Evolutionary conservation across 2,329 filamentous ascomycete genomes (phyloP), one percentile per base, ranked within the genome.

Genomic region (Stachybotrys echinatus): DNA sequence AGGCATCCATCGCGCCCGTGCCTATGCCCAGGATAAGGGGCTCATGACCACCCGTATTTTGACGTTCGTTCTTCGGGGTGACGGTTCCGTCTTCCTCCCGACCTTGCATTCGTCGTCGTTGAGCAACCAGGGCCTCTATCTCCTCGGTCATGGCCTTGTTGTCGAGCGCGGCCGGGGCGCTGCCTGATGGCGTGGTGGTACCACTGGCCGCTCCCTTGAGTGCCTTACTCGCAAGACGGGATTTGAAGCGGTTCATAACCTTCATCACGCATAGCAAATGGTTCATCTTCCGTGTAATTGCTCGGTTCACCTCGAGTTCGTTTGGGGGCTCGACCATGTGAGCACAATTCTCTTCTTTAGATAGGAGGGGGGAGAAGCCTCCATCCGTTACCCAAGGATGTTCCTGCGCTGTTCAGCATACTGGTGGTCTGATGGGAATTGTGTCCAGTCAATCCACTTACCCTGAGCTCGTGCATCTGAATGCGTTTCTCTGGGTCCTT

Each of bases 321-420:
- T 92, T 97, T 1, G 92, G 92, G 5, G 85, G 81, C 53, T 91
- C 89, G 27, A 97, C 76, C 17, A 90, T 73, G 55, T 91, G 79
- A 12, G 86, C 81, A 42, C 89, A 95, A 59, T 99, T 99, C 62
- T 96, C 92, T 55, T 91, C 87, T 42, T 82, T 79, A 7, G 89
- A 82, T 12, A 97, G 76, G 14, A 99, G 74, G 53, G 83, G 83
- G 66, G 97, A 92, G 7, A 74, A 79, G 14, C 90, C 92, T 50
- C 80, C 71, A 61, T 83, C 87, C 6, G 92, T 97, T 14, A 99
- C 90, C 94, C 94, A 99, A 0, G 90, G 83, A 64, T 99, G 94
- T 59, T 86, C 81, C 92, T 96, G 53, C 65, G 57, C 55, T 46
- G 44, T 34, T 53, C n/a, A 55, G 47, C 19, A 47, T 6, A n/a